Evolutionary conservation across 306 rosid genomes (phyloP), one percentile per base, ranked within the genome.

Genomic region (Glycine tomentella): DNA sequence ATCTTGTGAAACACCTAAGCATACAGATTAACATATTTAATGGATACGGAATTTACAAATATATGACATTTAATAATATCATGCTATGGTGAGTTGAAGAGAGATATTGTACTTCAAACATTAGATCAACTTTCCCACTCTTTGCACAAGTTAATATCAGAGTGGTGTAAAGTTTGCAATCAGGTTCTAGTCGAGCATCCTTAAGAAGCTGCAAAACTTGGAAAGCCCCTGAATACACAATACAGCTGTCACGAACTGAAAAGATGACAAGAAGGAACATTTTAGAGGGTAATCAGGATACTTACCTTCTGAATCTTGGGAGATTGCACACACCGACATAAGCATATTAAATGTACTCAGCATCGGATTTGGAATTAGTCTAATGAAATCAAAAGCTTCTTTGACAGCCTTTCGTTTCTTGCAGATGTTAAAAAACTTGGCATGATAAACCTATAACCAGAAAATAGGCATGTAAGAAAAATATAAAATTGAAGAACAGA

Each of bases 281-380:
- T 69, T 45, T 33, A 20, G 53, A 67, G 59, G 13, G 62, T 69
- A 63, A 76, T 38, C 42, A 75, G 46, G 64, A 79, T 65, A 84
- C 70, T 85, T 85, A 93, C 99, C 87, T 73, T 91, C 90, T 11
- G 93, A 81, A 83, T 93, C 89, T 84, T 90, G 96, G 77, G 98
- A 88, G 74, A 86, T 88, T 57, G 92, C 80, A 82, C 98, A 95
- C 62, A 95, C 99, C 0, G 99, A 87, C 99, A 95, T 89, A 33
- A 95, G 99, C 99, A 95, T 95, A 80, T 90, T 95, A 86, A 88
- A 95, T 71, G 99, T 91, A 86, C 99, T 95, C 92, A 89, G 71
- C 0, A 86, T 91, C 77, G 98, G 99, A 87, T 90, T 89, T 65
- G 91, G 90, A 73, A 95, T 90, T 81, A 95, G 93, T 79, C 88